phyloP scores from a whole-genome alignment of 2,329 filamentous ascomycete species.

The Pezicula carpinea region DNA sequence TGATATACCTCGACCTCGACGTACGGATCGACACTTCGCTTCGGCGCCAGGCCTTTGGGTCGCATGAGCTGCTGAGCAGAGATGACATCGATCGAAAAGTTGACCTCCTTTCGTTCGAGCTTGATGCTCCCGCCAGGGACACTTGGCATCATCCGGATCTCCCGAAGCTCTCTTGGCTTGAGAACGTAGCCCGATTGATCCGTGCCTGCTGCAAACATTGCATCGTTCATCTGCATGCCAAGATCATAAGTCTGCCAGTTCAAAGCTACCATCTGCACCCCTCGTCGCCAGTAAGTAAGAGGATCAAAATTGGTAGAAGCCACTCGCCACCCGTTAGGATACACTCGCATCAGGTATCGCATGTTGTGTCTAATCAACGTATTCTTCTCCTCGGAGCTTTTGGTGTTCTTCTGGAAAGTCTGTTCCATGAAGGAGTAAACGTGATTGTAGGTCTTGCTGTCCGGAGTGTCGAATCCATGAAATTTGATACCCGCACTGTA shows the following conservation, averaged over 20 bases:
- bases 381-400: slow-evolving; percentile 69
- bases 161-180: slow-evolving; percentile 82
- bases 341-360: slow-evolving; percentile 87
- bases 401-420: slow-evolving; percentile 77
- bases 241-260: slow-evolving; percentile 99
- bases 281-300: slow-evolving; percentile 86
- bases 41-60: slow-evolving; percentile 65
- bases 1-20: slow-evolving; percentile 93
- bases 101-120: slow-evolving; percentile 75
- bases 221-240: slow-evolving; percentile 92
- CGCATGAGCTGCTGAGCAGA: slow-evolving; percentile 94
- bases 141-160: slow-evolving; percentile 57
- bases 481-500: slow-evolving; percentile 75
- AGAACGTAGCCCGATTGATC: slow-evolving; percentile 90
- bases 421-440: slow-evolving; percentile 93
- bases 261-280: slow-evolving; percentile 94
- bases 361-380: slow-evolving; percentile 86
- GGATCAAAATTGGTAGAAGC: slow-evolving; percentile 94
- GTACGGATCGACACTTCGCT: slow-evolving; percentile 82
- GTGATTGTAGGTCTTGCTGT: slow-evolving; percentile 87
- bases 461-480: slow-evolving; percentile 68
- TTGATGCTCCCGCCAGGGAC: slow-evolving; percentile 51
- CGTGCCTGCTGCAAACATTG: slow-evolving; percentile 89
- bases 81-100: slow-evolving; percentile 81
- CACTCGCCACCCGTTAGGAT: slow-evolving; percentile 77